A percentile compares a stretch with the other conserved stretches of the same genome.
Conservation (phyloP, 208 protist genomes). For the Wallacemonas sp. region DNA sequence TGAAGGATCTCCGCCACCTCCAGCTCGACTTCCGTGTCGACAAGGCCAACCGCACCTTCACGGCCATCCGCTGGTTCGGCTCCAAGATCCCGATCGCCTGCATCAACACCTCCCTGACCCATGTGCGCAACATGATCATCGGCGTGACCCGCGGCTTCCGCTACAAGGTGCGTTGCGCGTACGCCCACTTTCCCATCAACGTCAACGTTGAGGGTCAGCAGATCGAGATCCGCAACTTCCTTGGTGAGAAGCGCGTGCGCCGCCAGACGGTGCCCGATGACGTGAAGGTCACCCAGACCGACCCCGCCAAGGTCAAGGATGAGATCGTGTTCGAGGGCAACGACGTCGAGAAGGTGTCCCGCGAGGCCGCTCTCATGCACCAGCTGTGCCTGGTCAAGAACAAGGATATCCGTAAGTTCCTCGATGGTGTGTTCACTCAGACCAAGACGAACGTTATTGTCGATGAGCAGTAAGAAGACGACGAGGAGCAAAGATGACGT, state of each 20-base stretch:
- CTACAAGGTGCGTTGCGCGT: slow-evolving; percentile 99
- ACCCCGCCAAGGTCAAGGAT: slow-evolving; percentile 95
- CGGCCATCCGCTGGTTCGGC: slow-evolving; percentile 96
- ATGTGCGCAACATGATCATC: slow-evolving; percentile 99
- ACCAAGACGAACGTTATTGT: slow-evolving; percentile 92
- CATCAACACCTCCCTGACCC: slow-evolving; percentile 95
- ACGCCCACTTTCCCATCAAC: slow-evolving; percentile 99
- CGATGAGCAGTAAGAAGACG: slow-evolving; percentile 40
- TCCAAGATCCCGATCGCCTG: slow-evolving; percentile 94
- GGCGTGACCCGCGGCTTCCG: slow-evolving; percentile 99
- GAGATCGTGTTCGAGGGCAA: slow-evolving; percentile 97
- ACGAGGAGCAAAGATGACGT: neutral
- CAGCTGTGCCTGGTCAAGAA: slow-evolving; percentile 95
- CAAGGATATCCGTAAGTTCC: slow-evolving; percentile 99
- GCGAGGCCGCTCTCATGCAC: slow-evolving; percentile 95
- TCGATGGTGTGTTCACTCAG: slow-evolving; percentile 99
- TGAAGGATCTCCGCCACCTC: slow-evolving; percentile 93
- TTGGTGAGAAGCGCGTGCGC: slow-evolving; percentile 98
- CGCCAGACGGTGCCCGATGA: slow-evolving; percentile 86
- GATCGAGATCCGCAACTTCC: slow-evolving; percentile 99
- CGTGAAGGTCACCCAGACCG: slow-evolving; percentile 88
- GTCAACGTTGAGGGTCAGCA: slow-evolving; percentile 90
- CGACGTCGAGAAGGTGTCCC: slow-evolving; percentile 93
- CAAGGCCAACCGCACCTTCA: slow-evolving; percentile 60
- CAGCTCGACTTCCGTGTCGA: slow-evolving; percentile 91